Conservation (phyloP, 495 filamentous ascomycete genomes). For the Extremus antarcticus region DNA sequence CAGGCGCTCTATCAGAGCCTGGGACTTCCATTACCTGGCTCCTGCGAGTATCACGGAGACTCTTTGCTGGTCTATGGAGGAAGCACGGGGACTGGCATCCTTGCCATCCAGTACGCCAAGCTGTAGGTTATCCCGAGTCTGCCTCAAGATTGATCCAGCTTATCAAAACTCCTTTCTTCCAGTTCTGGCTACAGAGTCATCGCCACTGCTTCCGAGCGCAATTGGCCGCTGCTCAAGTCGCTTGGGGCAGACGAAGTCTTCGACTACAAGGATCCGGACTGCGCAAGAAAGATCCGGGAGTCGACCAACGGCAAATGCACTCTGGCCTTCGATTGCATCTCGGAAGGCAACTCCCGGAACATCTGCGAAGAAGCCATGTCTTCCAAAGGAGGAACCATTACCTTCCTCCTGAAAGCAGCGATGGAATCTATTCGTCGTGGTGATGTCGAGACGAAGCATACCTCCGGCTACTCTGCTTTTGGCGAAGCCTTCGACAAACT, state of each 20-base stretch:
- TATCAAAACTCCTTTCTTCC: background rate
- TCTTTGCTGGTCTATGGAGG: slow-evolving; percentile 45
- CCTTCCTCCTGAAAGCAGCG: slow-evolving; percentile 25
- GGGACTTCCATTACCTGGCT: slow-evolving; percentile 31
- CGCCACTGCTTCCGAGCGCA: slow-evolving; percentile 45
- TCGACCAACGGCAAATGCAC: slow-evolving; percentile 24
- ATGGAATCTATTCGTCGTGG: slow-evolving; percentile 19
- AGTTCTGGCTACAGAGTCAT: slow-evolving; percentile 37
- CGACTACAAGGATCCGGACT: slow-evolving; percentile 41
- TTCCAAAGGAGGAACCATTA: slow-evolving; percentile 20
- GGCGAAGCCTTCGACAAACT: slow-evolving; percentile 23
- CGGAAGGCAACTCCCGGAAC: slow-evolving; percentile 18
- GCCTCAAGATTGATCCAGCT: background rate
- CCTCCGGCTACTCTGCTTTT: slow-evolving; percentile 26
- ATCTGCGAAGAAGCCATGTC: slow-evolving; percentile 27
- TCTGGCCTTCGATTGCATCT: slow-evolving; percentile 31
- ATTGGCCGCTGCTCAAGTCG: slow-evolving; percentile 42
- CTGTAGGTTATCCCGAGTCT: slow-evolving; percentile 11
- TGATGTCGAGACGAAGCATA: slow-evolving; percentile 25
- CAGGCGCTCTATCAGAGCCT: slow-evolving; percentile 40
- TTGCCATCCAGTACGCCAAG: slow-evolving; percentile 47
- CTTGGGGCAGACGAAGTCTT: slow-evolving; percentile 44
- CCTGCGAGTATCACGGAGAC: slow-evolving; percentile 15
- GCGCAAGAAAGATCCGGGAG: slow-evolving; percentile 31
- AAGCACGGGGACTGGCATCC: slow-evolving; percentile 38